Conservation (phyloP, 225 moss, liverwort and hornwort genomes). For the Pseudisothecium myosuroides region DNA sequence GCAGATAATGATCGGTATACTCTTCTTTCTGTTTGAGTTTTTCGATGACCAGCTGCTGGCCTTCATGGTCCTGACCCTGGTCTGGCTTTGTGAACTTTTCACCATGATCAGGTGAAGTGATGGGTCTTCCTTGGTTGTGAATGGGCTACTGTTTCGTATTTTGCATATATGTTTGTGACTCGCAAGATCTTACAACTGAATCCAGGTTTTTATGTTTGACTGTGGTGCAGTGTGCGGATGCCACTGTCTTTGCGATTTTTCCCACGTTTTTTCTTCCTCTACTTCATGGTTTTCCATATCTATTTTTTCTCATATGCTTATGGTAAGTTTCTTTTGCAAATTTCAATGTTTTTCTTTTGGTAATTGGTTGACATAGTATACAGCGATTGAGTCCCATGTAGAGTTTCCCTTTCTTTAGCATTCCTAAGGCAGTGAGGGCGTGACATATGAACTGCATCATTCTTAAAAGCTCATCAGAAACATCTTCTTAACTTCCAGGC, state of each 20-base stretch:
- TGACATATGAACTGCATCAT: neutral
- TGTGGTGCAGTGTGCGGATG: constrained; percentile 53
- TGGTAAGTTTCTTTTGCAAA: constrained; percentile 36
- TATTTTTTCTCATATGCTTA: constrained; percentile 97
- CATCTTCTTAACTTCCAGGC: neutral
- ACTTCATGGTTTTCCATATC: constrained; percentile 95
- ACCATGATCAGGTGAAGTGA: constrained; percentile 86
- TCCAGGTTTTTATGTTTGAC: neutral
- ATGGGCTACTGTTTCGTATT: neutral
- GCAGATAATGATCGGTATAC: constrained; percentile 99
- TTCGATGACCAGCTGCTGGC: constrained; percentile 96
- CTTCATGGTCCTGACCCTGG: constrained; percentile 96
- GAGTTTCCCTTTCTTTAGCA: neutral
- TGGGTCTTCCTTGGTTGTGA: neutral
- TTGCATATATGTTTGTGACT: neutral
- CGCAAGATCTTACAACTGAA: neutral
- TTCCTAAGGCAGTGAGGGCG: neutral
- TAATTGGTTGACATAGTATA: constrained; percentile 30
- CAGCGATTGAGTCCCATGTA: neutral
- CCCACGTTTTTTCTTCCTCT: constrained; percentile 93
- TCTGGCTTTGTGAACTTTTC: constrained; percentile 97
- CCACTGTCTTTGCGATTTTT: constrained; percentile 88
- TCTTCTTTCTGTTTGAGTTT: constrained; percentile 95
- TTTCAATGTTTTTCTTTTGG: constrained; percentile 43
- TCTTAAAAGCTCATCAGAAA: neutral